Evolutionary conservation across 345 rosid genomes (phyloP).

Genomic region (Sonneratia caseolaris): DNA sequence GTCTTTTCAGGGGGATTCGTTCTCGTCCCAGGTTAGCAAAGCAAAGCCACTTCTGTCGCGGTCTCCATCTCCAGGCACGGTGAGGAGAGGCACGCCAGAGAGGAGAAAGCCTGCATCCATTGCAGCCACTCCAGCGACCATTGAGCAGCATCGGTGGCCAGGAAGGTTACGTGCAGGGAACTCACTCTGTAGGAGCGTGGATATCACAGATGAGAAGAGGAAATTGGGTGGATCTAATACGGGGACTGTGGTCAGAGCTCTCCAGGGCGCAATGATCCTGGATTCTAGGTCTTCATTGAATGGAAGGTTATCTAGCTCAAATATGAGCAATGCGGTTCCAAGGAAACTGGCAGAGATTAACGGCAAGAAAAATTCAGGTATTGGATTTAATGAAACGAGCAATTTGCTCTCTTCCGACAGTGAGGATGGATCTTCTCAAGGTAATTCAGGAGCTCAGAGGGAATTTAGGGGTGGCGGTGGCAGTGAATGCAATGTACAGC

Average conservation of each 20-base stretch:
- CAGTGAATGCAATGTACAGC: constrained; percentile 19
- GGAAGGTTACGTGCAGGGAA: constrained; percentile 40
- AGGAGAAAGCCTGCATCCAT: constrained; percentile 36
- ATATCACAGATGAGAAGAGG: constrained; percentile 41
- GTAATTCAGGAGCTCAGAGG: constrained; percentile 32
- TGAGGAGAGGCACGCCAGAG: constrained; percentile 71
- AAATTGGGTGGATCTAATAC: constrained; percentile 38
- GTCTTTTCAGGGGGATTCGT: constrained; percentile 78
- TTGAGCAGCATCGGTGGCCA: constrained; percentile 69
- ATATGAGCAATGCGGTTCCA: constrained; percentile 32
- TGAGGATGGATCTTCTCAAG: constrained; percentile 78
- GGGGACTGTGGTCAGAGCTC: constrained; percentile 44
- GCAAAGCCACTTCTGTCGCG: constrained; percentile 51
- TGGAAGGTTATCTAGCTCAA: constrained; percentile 37
- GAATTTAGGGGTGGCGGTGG: constrained; percentile 18
- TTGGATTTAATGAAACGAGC: constrained; percentile 23
- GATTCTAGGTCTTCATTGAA: constrained; percentile 43
- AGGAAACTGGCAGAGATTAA: constrained; percentile 19
- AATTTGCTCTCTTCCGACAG: constrained; percentile 56
- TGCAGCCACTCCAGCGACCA: constrained; percentile 16
- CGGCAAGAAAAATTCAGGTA: constrained; percentile 5
- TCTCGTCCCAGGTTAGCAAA: constrained; percentile 61
- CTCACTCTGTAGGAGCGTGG: constrained; percentile 57
- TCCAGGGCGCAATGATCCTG: constrained; percentile 47
- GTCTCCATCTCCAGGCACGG: constrained; percentile 14